Percentiles rank a stretch among this genome's conserved stretches.
Conservation (phyloP, 208 protist genomes). For the Polymyxa betae region DNA sequence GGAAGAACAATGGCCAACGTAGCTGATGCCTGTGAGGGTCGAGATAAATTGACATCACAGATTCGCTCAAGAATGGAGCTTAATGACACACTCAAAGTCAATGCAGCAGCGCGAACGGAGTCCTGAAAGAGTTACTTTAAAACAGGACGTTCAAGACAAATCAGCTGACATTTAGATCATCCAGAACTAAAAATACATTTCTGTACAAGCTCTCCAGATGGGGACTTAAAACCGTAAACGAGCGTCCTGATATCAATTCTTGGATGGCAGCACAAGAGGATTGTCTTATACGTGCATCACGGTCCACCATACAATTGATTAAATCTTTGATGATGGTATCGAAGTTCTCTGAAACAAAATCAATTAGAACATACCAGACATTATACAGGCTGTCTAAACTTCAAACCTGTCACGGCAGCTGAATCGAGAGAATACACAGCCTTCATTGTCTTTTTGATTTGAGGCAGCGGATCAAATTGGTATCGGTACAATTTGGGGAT, state of each 20-base stretch:
- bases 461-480: background rate
- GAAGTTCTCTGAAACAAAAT: background rate
- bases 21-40: background rate
- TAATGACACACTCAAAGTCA: background rate
- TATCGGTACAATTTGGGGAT: background rate
- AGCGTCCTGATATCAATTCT: background rate
- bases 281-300: background rate
- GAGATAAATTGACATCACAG: background rate
- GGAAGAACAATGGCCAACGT: background rate
- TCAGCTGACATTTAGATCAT: background rate
- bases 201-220: background rate
- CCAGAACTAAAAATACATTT: background rate
- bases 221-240: background rate
- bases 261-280: background rate
- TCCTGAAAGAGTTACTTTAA: background rate
- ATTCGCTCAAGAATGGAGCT: background rate
- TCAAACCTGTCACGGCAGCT: background rate
- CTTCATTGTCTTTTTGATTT: background rate
- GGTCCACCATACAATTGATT: background rate
- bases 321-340: background rate
- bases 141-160: background rate
- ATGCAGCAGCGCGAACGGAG: background rate
- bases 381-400: background rate
- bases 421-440: background rate
- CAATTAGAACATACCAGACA: background rate